Base-by-base conservation (phyloP, 192 early-diverging fungal species). In the Pilaira anomala region DNA sequence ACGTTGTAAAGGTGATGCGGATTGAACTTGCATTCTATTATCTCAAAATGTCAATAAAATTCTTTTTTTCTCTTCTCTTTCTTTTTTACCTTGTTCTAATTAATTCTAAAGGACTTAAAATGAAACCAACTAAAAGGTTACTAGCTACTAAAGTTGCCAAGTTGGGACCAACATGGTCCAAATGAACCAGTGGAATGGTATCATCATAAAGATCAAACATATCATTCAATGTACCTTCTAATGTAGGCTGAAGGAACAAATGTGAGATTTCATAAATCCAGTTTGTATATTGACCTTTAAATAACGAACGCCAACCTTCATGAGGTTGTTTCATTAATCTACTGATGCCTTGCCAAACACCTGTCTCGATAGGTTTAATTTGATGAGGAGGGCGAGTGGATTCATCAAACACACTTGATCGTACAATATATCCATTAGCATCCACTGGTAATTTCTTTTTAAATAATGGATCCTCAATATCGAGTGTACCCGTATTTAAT, bases 191-290 rank as follows among this genome's bases (percentile, higher is more conserved):
- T 40, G 89, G 90, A 72, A 83, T 85, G 48, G 80, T 83, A 65
- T 93, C 92, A 55, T 97, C 97, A 64, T 91, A 92, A n/a, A 96
- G 80, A 57, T 87, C 93, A 54, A 97, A 91, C 19, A 84, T 76
- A 65, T 98, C 97, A 75, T 98, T 97, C 46, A 98, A 65, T 18
- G 78, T 68, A 13, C 91, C 91, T 67, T 98, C 96, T 41, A 97
- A 67, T 9, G 87, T 84, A 16, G 95, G 94, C 65, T 95, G 93
- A 28, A 93, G 54, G 29, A 91, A 76, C 22, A 88, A 67, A 57
- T 88, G 88, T 40, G 87, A 63, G 57, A 90, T 84, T 44, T 89
- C 85, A 67, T 89, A 91, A 3, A 82, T 7, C 87, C 93, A 95
- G 44, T 83, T 81, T 6, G 91, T 87, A 24, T 90, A 83, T 58